These are phyloP conservation scores for Xylaria sp. DNA, from an alignment of 2,329 filamentous ascomycete genomes.

Conservation along the genomic window DNA sequence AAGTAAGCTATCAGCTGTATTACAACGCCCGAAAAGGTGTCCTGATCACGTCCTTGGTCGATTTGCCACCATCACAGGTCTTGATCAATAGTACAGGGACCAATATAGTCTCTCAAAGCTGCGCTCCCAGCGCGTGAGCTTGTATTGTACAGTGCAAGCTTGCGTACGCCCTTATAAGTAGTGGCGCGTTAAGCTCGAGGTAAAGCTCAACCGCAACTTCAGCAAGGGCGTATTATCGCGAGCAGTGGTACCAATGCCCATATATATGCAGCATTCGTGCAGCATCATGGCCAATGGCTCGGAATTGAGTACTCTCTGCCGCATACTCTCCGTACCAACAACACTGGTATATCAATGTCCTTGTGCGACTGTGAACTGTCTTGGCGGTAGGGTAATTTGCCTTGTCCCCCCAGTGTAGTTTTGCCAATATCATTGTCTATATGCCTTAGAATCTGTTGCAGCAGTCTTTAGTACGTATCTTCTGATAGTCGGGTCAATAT, in stretches of 20 bases:
- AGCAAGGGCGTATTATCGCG: neutral
- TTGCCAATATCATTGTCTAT: neutral
- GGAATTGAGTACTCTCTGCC: neutral
- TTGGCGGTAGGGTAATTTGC: neutral
- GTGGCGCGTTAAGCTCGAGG: neutral
- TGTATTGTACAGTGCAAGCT: neutral
- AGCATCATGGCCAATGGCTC: neutral
- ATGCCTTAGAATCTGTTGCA: constrained; percentile 31
- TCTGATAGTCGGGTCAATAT: neutral
- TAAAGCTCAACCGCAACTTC: neutral
- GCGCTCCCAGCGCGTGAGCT: neutral
- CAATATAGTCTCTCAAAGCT: neutral
- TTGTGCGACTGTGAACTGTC: neutral
- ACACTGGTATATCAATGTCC: neutral
- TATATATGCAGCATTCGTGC: neutral
- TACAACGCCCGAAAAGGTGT: neutral
- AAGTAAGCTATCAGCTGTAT: neutral
- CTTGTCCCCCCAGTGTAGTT: neutral
- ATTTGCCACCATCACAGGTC: neutral
- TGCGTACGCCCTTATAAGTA: neutral
- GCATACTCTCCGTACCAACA: neutral
- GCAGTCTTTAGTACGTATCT: constrained; percentile 5
- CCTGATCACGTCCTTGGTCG: neutral
- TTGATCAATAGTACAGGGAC: neutral
- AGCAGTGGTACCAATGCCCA: neutral